Conservation (phyloP, 331 rosid species). For the Phaseolus coccineus region DNA sequence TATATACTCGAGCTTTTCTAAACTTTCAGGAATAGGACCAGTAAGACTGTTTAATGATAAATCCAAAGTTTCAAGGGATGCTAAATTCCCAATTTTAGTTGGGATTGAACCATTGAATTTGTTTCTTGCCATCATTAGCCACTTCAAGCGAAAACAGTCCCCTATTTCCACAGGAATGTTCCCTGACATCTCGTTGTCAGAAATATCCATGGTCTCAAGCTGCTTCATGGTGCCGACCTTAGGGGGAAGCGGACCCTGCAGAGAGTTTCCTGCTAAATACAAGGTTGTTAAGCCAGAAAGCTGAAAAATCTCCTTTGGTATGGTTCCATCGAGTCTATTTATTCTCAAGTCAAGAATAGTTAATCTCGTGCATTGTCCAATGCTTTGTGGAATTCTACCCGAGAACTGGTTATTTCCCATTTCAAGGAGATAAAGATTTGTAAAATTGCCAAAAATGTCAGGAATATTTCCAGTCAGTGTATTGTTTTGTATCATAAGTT, state of each 20-base stretch:
- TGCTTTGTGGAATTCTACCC: constrained; percentile 39
- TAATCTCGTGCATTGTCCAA: constrained; percentile 44
- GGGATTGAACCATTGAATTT: constrained; percentile 49
- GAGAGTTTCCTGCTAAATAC: constrained; percentile 38
- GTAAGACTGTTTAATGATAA: constrained; percentile 55
- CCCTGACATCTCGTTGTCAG: constrained; percentile 46
- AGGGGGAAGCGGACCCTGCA: constrained; percentile 44
- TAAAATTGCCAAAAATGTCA: constrained; percentile 50
- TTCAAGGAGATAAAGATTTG: background rate
- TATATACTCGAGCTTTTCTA: constrained; percentile 39
- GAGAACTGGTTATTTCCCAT: constrained; percentile 45
- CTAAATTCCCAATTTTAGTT: constrained; percentile 40
- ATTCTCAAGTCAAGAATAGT: background rate
- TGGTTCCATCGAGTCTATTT: constrained; percentile 49
- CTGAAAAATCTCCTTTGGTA: constrained; percentile 48
- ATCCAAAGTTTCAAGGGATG: constrained; percentile 46
- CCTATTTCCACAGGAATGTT: constrained; percentile 36
- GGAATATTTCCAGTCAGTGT: constrained; percentile 53
- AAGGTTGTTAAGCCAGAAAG: constrained; percentile 39
- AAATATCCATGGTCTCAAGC: constrained; percentile 25
- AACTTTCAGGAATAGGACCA: constrained; percentile 46
- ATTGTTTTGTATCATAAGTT: background rate
- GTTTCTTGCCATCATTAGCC: constrained; percentile 45
- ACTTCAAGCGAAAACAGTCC: background rate
- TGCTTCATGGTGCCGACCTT: constrained; percentile 45